Base-by-base conservation (phyloP, 2,329 filamentous ascomycete species). In the Fusarium praegraminearum region DNA sequence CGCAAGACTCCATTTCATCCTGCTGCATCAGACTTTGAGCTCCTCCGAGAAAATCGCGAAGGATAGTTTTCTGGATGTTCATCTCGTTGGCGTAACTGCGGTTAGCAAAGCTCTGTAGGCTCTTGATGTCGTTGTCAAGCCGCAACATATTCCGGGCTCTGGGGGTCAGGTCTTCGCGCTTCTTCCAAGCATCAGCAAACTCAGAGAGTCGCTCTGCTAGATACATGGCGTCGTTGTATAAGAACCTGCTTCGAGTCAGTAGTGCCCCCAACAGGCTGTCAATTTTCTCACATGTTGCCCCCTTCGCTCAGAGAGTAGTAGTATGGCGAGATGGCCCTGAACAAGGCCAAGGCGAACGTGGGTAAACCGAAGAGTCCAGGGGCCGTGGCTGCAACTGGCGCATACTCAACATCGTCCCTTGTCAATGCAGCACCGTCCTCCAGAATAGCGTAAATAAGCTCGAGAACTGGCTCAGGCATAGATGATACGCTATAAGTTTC, bases 401-500 rank as follows among this genome's bases (percentile, higher is more conserved):
- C 84, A 32, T 80, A 80, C 30, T 85, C 82, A 38, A 75, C 80
- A 82, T 83, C 80, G 78, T 69, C 87, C 79, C 41, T 84, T 76
- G 88, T 87, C 47, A 95, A 80, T 1, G 82, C 84, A 12, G 87
- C 86, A 2, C 84, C 89, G 69, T 92, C 89, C 63, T 90, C 86
- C 65, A 87, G 78, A 30, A 90, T 85, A 15, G 83, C 76, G 24
- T 84, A 82, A 54, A 95, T 88, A 30, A 93, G 84, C 20, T 87
- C 84, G 22, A 94, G 83, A 15, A 98, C 89, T 6, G 90, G 88
- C 65, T 93, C 90, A 1, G 96, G 95, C 78, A 98, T 91, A 4
- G 92, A 91, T 0, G 95, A 98, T 53, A 97, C 92, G 62, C 90
- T 92, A 78, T 97, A 99, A 2, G 87, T 92, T 80, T 99, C 96